A percentile compares a stretch with the other conserved stretches of the same genome.
Evolutionary conservation across 1,284 basidiomycete genomes (phyloP).

Genomic region (Cutaneotrichosporon curvatum): DNA sequence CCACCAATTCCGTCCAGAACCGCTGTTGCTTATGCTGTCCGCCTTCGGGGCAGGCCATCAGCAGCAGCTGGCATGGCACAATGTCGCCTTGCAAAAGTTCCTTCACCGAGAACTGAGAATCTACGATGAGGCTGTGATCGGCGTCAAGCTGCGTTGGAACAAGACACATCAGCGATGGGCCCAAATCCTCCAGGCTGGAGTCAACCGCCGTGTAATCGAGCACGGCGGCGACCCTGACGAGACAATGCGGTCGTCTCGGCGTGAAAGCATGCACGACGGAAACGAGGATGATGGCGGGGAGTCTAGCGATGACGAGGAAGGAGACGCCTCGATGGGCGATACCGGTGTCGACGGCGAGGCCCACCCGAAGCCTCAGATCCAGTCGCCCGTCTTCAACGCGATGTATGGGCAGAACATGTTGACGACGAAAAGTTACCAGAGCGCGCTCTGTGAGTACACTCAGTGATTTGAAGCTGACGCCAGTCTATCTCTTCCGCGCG

Average conservation of each 20-base stretch:
- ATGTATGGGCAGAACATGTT: slow-evolving; percentile 85
- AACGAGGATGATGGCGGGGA: slow-evolving; percentile 2
- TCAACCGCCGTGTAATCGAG: slow-evolving; percentile 14
- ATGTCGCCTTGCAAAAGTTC: slow-evolving; percentile 70
- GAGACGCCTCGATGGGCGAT: slow-evolving; percentile 5
- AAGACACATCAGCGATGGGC: slow-evolving; percentile 38
- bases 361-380: slow-evolving; percentile 54
- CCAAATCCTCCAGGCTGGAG: slow-evolving; percentile 18
- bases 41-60: slow-evolving; percentile 60
- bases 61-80: slow-evolving; percentile 63
- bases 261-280: neutral
- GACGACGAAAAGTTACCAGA: slow-evolving; percentile 77
- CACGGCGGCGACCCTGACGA: slow-evolving; percentile 11
- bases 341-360: slow-evolving; percentile 6
- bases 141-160: slow-evolving; percentile 48
- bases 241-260: neutral
- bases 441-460: slow-evolving; percentile 68
- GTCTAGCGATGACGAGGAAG: slow-evolving; percentile 17
- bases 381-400: slow-evolving; percentile 65
- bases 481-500: slow-evolving; percentile 82
- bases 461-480: neutral
- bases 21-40: slow-evolving; percentile 64
- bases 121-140: slow-evolving; percentile 57
- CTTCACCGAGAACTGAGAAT: slow-evolving; percentile 67
- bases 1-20: slow-evolving; percentile 62